Evolutionary conservation across 129 eudicot species (phyloP).

Genomic region (Artemisia tridentata): DNA sequence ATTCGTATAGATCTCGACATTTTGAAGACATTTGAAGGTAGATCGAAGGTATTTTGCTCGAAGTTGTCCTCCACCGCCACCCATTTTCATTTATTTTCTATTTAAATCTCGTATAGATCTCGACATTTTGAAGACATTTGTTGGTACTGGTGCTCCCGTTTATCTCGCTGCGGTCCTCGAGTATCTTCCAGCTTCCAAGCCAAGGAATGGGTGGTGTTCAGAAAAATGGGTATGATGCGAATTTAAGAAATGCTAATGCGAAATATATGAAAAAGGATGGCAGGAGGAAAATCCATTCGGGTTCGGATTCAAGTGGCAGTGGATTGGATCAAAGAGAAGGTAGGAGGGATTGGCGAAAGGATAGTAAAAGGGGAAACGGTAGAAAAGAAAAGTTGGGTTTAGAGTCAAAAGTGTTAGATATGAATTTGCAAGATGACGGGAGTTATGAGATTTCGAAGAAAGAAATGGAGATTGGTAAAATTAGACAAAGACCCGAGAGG

Average conservation of each 20-base stretch:
- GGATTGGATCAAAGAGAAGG: conserved; percentile 17
- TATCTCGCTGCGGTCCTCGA: no score
- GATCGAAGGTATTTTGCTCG: no score
- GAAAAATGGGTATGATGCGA: conserved; percentile 15
- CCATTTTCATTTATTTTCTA: no score
- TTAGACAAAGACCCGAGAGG: conserved; percentile 15
- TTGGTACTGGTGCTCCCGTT: no score
- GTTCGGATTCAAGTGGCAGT: conserved; percentile 9
- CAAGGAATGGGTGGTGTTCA: background rate
- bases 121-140: no score
- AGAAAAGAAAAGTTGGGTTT: conserved; percentile 11
- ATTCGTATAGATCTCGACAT: no score
- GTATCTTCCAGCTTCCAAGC: background rate
- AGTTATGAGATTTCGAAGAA: conserved; percentile 45
- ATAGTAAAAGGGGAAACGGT: conserved; percentile 18
- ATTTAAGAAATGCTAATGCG: conserved; percentile 17
- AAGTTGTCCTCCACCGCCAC: no score
- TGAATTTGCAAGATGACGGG: conserved; percentile 79
- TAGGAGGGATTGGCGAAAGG: conserved; percentile 18
- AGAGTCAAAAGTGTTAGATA: conserved; percentile 51
- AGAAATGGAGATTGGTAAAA: conserved; percentile 17
- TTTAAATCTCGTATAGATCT: no score
- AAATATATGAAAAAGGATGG: conserved; percentile 12
- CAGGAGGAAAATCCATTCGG: conserved; percentile 6
- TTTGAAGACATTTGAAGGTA: no score